Evolutionary conservation across 495 filamentous ascomycete genomes (phyloP).

Genomic region (Neurospora tetraspora): DNA sequence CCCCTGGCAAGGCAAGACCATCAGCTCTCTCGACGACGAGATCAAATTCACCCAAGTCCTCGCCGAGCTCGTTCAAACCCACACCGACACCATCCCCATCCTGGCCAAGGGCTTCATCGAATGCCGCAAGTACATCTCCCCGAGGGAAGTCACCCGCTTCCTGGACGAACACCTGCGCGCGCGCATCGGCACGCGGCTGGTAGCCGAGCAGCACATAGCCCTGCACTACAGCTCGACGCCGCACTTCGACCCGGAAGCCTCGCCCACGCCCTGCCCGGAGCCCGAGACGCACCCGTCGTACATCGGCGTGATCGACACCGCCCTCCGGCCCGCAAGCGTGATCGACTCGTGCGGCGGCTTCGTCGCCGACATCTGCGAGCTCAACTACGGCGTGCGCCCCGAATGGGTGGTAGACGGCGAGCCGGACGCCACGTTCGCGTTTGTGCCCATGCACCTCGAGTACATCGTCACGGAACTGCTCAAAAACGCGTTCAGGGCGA

Average conservation of each 20-base stretch:
- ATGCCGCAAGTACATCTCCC: constrained; percentile 75
- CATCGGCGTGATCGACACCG: constrained; percentile 96
- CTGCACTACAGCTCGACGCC: constrained; percentile 76
- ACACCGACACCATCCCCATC: constrained; percentile 86
- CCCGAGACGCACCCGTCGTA: constrained; percentile 46
- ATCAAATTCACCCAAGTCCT: constrained; percentile 83
- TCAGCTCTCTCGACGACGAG: constrained; percentile 79
- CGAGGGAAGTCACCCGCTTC: constrained; percentile 73
- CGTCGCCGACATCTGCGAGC: constrained; percentile 90
- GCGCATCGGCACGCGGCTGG: constrained; percentile 84
- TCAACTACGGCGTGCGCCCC: constrained; percentile 87
- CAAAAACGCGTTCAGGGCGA: constrained; percentile 93
- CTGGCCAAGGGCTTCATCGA: constrained; percentile 88
- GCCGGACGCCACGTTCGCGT: constrained; percentile 71
- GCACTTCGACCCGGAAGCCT: constrained; percentile 41
- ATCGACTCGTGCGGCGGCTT: constrained; percentile 76
- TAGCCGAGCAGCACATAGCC: constrained; percentile 95
- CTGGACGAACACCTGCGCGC: constrained; percentile 90
- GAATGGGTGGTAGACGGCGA: constrained; percentile 72
- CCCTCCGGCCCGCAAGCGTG: constrained; percentile 68
- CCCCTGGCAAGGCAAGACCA: constrained; percentile 65
- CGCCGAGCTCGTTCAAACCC: constrained; percentile 85
- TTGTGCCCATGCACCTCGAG: constrained; percentile 89
- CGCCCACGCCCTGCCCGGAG: constrained; percentile 36
- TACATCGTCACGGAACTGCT: constrained; percentile 94